Evolutionary conservation across 1,284 basidiomycete species (phyloP), one percentile per base, ranked within the genome.

Genomic region (Trichosporon sp.): DNA sequence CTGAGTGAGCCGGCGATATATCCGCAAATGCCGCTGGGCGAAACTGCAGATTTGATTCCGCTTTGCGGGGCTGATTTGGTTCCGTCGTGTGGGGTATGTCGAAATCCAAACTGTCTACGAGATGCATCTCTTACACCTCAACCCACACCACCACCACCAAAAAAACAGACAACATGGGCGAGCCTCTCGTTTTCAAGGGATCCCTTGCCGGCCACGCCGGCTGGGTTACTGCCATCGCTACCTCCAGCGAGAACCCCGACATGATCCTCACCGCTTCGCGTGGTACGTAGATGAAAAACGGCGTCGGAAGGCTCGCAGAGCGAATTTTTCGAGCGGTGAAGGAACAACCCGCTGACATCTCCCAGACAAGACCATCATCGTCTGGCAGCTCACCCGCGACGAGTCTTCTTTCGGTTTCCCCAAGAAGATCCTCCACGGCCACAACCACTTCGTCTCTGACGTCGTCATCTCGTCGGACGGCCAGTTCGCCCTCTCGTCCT

Each of bases 401-500:
- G 96, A 99, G 83, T 87, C 90, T 70, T 80, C 83, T 66, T 96
- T 94, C 84, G 95, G 95, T 71, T 96, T 91, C 88, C 94, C 96
- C 76, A 99, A 98, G 88, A 91, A 92, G 82, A 94, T 98, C 84
- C 91, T 99, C 76, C 92, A 94, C 85, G 97, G 97, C 77, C 97
- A 99, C 90, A 98, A 98, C 88, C 96, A 98, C 89, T 99, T 99
- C 84, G 97, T 99, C 76, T 99, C 97, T 69, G 97, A 99, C 86
- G 93, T 99, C 79, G 96, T 97, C 82, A 94, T 97, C 85, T 96
- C 94, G 74, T 98, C 95, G 76, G 96, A 99, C 85, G 96, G 96
- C 83, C 96, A 99, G 88, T 99, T 99, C 85, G 97, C 97, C 69
- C 92, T 99, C 75, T 99, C 97, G 74, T 92, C 97, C 66, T 99